phyloP scores from a whole-genome alignment of 345 rosid species.

The Triadica sebifera region DNA sequence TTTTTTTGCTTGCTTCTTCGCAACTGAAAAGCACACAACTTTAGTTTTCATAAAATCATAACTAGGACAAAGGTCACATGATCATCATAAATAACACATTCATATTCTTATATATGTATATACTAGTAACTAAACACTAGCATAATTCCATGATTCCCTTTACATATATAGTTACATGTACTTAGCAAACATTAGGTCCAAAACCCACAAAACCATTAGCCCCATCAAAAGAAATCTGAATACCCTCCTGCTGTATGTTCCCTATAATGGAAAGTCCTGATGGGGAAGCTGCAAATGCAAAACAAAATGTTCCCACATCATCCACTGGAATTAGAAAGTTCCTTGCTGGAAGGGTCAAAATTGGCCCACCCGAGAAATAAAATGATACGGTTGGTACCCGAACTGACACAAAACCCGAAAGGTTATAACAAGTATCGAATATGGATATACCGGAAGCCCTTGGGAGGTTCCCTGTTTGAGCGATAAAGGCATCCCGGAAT shows the following conservation, averaged over 20 bases:
- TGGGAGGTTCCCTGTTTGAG: slow-evolving; percentile 68
- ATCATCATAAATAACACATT: background rate
- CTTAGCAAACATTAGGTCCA: slow-evolving; percentile 82
- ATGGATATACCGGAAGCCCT: slow-evolving; percentile 75
- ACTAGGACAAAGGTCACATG: background rate
- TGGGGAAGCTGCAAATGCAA: slow-evolving; percentile 78
- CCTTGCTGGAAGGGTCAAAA: slow-evolving; percentile 76
- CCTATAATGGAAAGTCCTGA: slow-evolving; percentile 85
- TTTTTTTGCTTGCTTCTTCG: too few relatives aligned
- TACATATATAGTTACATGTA: too few relatives aligned
- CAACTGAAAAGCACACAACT: too few relatives aligned
- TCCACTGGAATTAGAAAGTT: slow-evolving; percentile 91
- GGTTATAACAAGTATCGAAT: slow-evolving; percentile 85
- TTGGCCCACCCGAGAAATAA: slow-evolving; percentile 76
- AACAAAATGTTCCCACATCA: slow-evolving; percentile 78
- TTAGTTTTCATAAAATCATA: background rate
- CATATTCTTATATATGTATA: background rate
- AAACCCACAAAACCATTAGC: slow-evolving; percentile 93
- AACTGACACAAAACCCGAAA: slow-evolving; percentile 69
- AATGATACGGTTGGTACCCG: slow-evolving; percentile 91
- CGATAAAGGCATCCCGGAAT: slow-evolving; percentile 63
- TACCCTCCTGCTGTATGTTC: slow-evolving; percentile 96
- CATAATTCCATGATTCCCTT: slow-evolving; percentile 20
- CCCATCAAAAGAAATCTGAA: slow-evolving; percentile 87
- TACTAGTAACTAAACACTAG: slow-evolving; percentile 11